Conservation (phyloP, 1,284 basidiomycete genomes). For the Moesziomyces parantarcticus region DNA sequence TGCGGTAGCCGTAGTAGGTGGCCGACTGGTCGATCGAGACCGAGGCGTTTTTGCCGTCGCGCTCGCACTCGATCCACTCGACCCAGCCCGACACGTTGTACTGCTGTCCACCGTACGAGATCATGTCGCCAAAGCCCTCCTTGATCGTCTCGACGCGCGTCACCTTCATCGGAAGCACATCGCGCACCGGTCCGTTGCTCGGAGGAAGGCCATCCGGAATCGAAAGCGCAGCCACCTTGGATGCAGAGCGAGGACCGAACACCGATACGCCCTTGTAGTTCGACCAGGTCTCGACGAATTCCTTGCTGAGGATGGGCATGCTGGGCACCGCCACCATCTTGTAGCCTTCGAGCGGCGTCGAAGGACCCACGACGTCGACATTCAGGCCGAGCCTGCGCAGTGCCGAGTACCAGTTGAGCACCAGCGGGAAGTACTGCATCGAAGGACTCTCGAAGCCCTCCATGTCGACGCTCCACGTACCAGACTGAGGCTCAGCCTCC, state of each 20-base stretch:
- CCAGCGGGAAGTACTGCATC: conserved; percentile 45
- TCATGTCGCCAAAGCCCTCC: conserved; percentile 38
- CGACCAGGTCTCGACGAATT: conserved; percentile 32
- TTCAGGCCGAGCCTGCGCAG: conserved; percentile 49
- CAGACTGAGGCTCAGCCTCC: conserved; percentile 48
- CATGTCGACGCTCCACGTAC: conserved; percentile 31
- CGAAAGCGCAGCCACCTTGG: conserved; percentile 45
- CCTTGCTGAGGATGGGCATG: conserved; percentile 42
- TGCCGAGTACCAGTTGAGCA: conserved; percentile 45
- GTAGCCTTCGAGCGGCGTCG: conserved; percentile 35
- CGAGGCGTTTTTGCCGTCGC: conserved; percentile 34
- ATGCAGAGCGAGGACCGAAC: conserved; percentile 44
- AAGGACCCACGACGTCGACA: conserved; percentile 46
- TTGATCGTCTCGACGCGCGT: conserved; percentile 43
- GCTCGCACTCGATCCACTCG: conserved; percentile 52
- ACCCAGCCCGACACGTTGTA: conserved; percentile 49
- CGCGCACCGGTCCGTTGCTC: conserved; percentile 30
- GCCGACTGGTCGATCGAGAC: conserved; percentile 23
- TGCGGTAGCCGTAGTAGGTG: conserved; percentile 40
- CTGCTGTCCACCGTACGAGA: conserved; percentile 31
- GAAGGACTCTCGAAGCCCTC: conserved; percentile 33
- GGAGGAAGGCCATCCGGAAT: conserved; percentile 49
- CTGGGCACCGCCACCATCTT: conserved; percentile 47
- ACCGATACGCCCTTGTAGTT: conserved; percentile 37
- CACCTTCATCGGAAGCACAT: conserved; percentile 47